phyloP scores from a whole-genome alignment of 345 rosid genomes.

The Moringa oleifera region DNA sequence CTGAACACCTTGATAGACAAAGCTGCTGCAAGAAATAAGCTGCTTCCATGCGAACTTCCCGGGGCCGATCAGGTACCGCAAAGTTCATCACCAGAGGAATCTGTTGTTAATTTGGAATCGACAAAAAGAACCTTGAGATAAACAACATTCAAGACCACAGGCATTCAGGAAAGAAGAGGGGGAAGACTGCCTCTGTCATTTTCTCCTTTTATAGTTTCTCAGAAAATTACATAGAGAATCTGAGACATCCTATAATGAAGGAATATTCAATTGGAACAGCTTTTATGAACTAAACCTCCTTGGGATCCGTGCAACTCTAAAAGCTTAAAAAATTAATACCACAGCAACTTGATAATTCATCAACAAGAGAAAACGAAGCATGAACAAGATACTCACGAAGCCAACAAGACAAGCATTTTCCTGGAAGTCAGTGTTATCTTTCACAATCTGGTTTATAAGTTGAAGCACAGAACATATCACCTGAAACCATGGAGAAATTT shows the following conservation, averaged over 20 bases:
- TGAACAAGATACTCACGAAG: constrained; percentile 40
- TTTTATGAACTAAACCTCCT: background rate
- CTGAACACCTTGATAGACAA: constrained; percentile 82
- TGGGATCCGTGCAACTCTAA: background rate
- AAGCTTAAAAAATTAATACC: background rate
- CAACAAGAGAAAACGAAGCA: constrained; percentile 10
- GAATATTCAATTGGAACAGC: background rate
- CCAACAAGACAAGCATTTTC: constrained; percentile 99
- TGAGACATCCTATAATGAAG: too few species aligned
- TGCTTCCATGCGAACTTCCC: constrained; percentile 92
- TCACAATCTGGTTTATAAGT: constrained; percentile 75
- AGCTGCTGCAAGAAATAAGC: constrained; percentile 93
- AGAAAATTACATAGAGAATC: too few species aligned
- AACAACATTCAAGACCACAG: too few species aligned
- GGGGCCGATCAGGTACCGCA: constrained; percentile 76
- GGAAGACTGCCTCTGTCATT: background rate
- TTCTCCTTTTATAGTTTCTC: background rate
- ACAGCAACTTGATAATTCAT: constrained; percentile 8
- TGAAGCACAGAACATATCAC: constrained; percentile 84
- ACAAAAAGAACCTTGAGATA: background rate
- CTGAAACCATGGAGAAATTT: constrained; percentile 38
- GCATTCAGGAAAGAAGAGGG: background rate
- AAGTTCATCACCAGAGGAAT: constrained; percentile 81
- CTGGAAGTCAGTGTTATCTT: constrained; percentile 81
- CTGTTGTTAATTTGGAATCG: constrained; percentile 26